phyloP scores from a whole-genome alignment of 768 basidiomycete genomes.

The Mycena galopus region DNA sequence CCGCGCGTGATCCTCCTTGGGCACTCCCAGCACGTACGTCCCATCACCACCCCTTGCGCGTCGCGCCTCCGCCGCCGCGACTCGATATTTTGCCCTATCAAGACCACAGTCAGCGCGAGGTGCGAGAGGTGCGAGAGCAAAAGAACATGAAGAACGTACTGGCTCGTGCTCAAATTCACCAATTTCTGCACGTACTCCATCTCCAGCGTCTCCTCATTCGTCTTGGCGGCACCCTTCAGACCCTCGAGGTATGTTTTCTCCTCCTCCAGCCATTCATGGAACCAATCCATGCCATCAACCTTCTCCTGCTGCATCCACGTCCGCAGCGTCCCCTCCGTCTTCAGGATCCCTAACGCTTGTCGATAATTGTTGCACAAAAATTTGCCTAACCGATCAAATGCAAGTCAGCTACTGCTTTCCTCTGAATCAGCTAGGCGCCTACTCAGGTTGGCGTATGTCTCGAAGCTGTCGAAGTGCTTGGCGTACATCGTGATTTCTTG shows the following conservation, averaged over 20 bases:
- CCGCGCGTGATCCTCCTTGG: too few relatives aligned
- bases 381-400: neutral
- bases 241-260: neutral
- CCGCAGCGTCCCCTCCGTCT: constrained; percentile 8
- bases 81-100: neutral
- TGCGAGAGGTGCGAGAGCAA: too few relatives aligned
- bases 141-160: neutral
- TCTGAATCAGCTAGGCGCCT: neutral
- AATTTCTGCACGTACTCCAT: constrained; percentile 17
- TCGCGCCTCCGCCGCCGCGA: too few relatives aligned
- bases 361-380: constrained; percentile 32
- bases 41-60: too few relatives aligned
- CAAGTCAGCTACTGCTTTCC: neutral
- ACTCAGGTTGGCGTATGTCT: neutral
- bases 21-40: too few relatives aligned
- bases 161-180: neutral
- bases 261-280: constrained; percentile 25
- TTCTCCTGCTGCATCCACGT: constrained; percentile 20
- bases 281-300: neutral
- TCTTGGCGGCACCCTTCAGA: neutral
- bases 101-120: neutral
- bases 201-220: constrained; percentile 11
- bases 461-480: too few relatives aligned
- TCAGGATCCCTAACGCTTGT: constrained; percentile 35
- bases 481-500: too few relatives aligned